These are phyloP conservation scores for Botryotinia narcissicola DNA, from an alignment of 2,329 filamentous ascomycete species.

Conservation along the genomic window DNA sequence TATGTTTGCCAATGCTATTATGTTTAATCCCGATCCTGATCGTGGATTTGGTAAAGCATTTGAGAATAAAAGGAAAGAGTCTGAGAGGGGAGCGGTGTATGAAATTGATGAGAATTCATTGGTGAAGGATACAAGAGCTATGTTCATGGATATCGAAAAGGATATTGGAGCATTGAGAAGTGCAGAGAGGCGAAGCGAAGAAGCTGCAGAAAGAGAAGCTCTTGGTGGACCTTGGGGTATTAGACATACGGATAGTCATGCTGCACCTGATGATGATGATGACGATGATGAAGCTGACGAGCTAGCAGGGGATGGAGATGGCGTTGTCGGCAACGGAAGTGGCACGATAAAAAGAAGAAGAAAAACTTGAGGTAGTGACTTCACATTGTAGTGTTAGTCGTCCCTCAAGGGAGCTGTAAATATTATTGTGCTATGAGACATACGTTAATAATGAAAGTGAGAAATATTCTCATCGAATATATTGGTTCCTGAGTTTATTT, in stretches of 20 bases:
- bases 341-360: conserved; percentile 3
- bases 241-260: background rate
- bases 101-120: conserved; percentile 79
- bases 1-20: conserved; percentile 97
- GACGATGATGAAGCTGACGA: conserved; percentile 18
- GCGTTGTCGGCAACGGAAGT: background rate
- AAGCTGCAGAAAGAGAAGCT: conserved; percentile 21
- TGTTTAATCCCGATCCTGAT: conserved; percentile 89
- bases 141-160: conserved; percentile 82
- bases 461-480: background rate
- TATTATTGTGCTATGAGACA: conserved; percentile 10
- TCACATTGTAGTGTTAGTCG: background rate
- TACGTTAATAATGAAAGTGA: conserved; percentile 8
- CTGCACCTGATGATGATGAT: background rate
- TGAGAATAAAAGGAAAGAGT: conserved; percentile 40
- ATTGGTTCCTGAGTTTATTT: background rate
- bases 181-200: conserved; percentile 36
- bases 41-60: conserved; percentile 56
- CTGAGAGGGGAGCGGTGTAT: conserved; percentile 50
- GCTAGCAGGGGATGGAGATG: conserved; percentile 9
- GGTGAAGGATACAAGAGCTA: conserved; percentile 81
- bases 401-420: background rate
- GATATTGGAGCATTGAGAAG: conserved; percentile 35
- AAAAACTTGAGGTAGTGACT: background rate
- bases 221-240: conserved; percentile 16